These are phyloP conservation scores for Phallus indusiatus DNA, from an alignment of 768 basidiomycete species.

Conservation along the genomic window DNA sequence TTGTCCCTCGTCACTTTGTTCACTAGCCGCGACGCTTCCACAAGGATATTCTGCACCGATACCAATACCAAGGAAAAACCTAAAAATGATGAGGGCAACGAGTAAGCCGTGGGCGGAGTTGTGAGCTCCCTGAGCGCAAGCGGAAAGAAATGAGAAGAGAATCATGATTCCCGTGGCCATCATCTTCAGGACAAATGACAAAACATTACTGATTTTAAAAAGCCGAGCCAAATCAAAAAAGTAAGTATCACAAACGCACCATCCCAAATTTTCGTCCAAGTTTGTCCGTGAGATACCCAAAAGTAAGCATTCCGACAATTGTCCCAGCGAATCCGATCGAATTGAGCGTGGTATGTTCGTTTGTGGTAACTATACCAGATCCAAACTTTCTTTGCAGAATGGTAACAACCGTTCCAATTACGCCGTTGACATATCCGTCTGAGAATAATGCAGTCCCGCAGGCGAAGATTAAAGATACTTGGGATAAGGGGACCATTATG, in stretches of 20 bases:
- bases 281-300: neutral
- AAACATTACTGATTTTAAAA: neutral
- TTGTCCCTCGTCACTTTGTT: constrained; percentile 28
- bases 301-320: neutral
- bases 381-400: constrained; percentile 25
- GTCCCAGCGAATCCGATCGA: constrained; percentile 30
- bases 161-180: constrained; percentile 26
- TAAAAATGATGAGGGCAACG: constrained; percentile 24
- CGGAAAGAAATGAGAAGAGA: constrained; percentile 26
- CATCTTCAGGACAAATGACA: constrained; percentile 12
- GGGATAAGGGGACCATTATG: constrained; percentile 21
- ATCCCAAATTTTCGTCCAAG: neutral
- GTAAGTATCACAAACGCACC: neutral
- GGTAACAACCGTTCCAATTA: constrained; percentile 21
- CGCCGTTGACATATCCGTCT: constrained; percentile 14
- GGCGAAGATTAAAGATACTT: constrained; percentile 83
- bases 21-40: constrained; percentile 23
- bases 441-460: constrained; percentile 19
- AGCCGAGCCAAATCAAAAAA: neutral
- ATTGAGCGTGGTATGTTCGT: constrained; percentile 20
- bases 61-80: constrained; percentile 32
- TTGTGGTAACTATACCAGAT: constrained; percentile 17
- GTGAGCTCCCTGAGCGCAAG: constrained; percentile 23
- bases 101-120: constrained; percentile 21
- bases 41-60: constrained; percentile 26